Percentiles rank a stretch among this genome's conserved stretches.
These are phyloP conservation scores for Pythium pyrilobum DNA, from an alignment of 352 stramenopile genomes.

Conservation along the genomic window DNA sequence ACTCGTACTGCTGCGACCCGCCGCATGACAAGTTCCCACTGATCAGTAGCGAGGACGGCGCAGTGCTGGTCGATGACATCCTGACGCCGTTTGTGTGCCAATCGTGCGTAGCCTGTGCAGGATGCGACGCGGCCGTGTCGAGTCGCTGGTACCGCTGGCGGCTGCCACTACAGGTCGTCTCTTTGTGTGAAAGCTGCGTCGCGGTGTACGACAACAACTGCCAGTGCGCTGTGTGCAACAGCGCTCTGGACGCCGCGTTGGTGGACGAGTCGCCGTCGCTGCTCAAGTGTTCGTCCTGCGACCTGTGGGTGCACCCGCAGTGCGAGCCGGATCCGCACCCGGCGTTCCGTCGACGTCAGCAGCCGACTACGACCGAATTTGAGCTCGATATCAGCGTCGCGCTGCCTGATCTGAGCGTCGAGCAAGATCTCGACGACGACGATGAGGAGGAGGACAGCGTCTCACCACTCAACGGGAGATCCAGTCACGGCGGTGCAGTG, in stretches of 20 bases:
- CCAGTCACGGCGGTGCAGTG: background rate
- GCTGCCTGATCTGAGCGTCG: constrained; percentile 16
- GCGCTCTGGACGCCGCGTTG: constrained; percentile 36
- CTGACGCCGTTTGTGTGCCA: constrained; percentile 68
- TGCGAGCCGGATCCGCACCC: constrained; percentile 72
- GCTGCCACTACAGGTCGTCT: constrained; percentile 50
- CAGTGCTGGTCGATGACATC: constrained; percentile 54
- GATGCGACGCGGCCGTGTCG: constrained; percentile 27
- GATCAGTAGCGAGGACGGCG: constrained; percentile 45
- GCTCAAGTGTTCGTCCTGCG: constrained; percentile 67
- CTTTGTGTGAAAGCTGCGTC: constrained; percentile 62
- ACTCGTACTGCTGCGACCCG: constrained; percentile 73
- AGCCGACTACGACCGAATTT: constrained; percentile 22
- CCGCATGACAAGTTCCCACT: constrained; percentile 56
- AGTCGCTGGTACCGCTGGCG: constrained; percentile 66
- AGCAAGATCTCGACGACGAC: constrained; percentile 7
- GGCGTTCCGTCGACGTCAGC: constrained; percentile 34
- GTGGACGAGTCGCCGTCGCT: constrained; percentile 43
- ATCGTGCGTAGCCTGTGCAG: constrained; percentile 54
- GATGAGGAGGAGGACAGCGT: constrained; percentile 15
- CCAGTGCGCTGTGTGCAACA: constrained; percentile 72
- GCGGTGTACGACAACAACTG: constrained; percentile 54
- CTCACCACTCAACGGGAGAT: too few relatives aligned
- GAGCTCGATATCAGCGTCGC: constrained; percentile 44
- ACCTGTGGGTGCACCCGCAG: constrained; percentile 75